Evolutionary conservation across 2,329 filamentous ascomycete genomes (phyloP), one percentile per base, ranked within the genome.

Genomic region (Aspergillus sergii): DNA sequence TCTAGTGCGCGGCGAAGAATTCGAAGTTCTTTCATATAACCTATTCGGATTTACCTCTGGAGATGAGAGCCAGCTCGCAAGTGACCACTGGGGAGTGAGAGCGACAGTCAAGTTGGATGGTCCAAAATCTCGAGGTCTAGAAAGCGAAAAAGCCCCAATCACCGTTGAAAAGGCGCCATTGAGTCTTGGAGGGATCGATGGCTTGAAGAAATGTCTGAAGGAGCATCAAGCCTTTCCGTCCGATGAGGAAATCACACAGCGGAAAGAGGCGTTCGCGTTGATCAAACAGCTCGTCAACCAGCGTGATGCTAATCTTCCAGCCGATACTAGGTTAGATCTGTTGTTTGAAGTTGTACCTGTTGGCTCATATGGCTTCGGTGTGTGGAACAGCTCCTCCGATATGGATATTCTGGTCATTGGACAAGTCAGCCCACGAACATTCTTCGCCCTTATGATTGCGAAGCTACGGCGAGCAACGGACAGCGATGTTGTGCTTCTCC

Each of bases 351-450:
- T 59, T 1, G 60, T 59, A 10, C 57, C 60, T 16, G 60, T 62
- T 16, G 60, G 60, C 1, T 62, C 60, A 21, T 62, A 62, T 28
- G 56, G 56, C 5, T 30, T 62, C 3, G 57, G 57, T 1, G 60
- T 62, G 6, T 62, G 60, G 60, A 62, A 45, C 39, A 16, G 36
- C 39, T 56, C 56, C 1, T 62, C 60, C n/a, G 60, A 62, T 32
- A 59, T 62, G 14, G 60, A 62, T n/a, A 32, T 62, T 7, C 21
- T 62, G 6, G 56, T 56, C 41, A 59, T 62, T 32, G 60, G 60
- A 3, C 57, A 54, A 28, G 39, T 62, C 7, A 62, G 57, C 57
- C 48, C 60, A 12, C 60, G 60, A 9, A 62, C 57, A 19, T 62
- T 62, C 60, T 62, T 62, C 39, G 21, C 60, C 9, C 56, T 62